Evolutionary conservation across 768 basidiomycete genomes (phyloP), one percentile per base, ranked within the genome.

Genomic region (Termitomyces sp.): DNA sequence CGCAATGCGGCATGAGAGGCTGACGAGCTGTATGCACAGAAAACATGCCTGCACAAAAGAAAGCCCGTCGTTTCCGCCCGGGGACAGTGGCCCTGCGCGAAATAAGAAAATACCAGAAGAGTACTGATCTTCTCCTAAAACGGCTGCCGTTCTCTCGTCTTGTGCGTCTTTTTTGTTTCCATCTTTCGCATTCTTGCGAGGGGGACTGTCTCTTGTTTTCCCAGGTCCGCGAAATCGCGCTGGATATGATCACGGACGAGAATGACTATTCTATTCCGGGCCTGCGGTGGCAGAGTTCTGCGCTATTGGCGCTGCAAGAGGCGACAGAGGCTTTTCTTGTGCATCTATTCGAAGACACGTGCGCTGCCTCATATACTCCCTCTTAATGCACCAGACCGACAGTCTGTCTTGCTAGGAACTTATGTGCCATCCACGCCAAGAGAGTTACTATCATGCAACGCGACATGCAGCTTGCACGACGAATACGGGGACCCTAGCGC

Each of bases 281-380:
- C 12, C 72, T 98, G 54, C 82, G 97, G 48, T 99, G 97, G 97
- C 97, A 99, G 71, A 92, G 86, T 61, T 92, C 94, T 6, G 97
- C 97, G 6, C 79, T 99, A 57, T 69, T 94, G 66, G 97, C 97
- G 2, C 72, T 99, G 60, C 97, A 99, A 66, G 97, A 99, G 72
- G 97, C 97, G 13, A 93, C 94, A 24, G 94, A 97, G 71, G 93
- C 94, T 14, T 97, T 84, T 66, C 78, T 98, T 18, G 92, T 99
- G 20, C 95, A 98, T 74, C 74, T 98, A 45, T 98, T 99, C 62
- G 97, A 99, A 73, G 97, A 99, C 73, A 94, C 96, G 92, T 98
- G 72, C 77, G 94, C 91, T 32, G 4, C n/a, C 26, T 26, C n/a
- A n/a, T n/a, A n/a, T n/a, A n/a, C n/a, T n/a, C n/a, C 33, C 35